Conservation (phyloP, 1,284 basidiomycete genomes). For the Moesziomyces parantarcticus region DNA sequence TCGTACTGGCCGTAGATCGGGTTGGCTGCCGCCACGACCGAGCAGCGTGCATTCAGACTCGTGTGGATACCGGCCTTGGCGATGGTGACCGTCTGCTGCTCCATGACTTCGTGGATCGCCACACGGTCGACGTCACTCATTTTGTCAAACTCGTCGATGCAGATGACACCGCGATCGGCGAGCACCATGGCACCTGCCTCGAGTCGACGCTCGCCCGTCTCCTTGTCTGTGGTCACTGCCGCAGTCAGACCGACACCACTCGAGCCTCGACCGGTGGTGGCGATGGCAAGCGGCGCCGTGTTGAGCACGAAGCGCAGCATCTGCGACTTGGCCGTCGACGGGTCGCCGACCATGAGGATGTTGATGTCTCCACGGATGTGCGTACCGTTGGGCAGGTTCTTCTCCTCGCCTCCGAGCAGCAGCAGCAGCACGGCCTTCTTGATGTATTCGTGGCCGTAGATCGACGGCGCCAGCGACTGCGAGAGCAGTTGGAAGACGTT, state of each 20-base stretch:
- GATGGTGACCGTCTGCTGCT: slow-evolving; percentile 95
- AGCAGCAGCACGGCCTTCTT: slow-evolving; percentile 92
- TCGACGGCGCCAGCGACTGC: slow-evolving; percentile 94
- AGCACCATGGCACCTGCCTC: slow-evolving; percentile 99
- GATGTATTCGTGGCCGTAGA: slow-evolving; percentile 95
- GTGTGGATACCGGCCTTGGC: slow-evolving; percentile 99
- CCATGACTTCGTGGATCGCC: slow-evolving; percentile 99
- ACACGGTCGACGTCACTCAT: slow-evolving; percentile 99
- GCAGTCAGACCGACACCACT: slow-evolving; percentile 99
- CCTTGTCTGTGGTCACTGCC: slow-evolving; percentile 98
- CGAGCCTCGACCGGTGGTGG: slow-evolving; percentile 95
- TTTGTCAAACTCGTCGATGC: slow-evolving; percentile 99
- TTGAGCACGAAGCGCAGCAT: slow-evolving; percentile 94
- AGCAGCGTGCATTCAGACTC: slow-evolving; percentile 95
- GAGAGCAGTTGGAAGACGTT: slow-evolving; percentile 90
- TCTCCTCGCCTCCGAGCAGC: slow-evolving; percentile 94
- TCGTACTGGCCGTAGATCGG: slow-evolving; percentile 99
- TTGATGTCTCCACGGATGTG: slow-evolving; percentile 99
- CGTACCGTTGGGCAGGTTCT: slow-evolving; percentile 96
- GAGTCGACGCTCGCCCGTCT: slow-evolving; percentile 90
- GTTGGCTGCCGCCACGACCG: slow-evolving; percentile 97
- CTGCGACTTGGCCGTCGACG: slow-evolving; percentile 96
- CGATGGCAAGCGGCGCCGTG: slow-evolving; percentile 95
- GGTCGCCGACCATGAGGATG: slow-evolving; percentile 98
- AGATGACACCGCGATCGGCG: slow-evolving; percentile 98